Conservation (phyloP, 257 asterid species). For the Gentiana macrophylla region DNA sequence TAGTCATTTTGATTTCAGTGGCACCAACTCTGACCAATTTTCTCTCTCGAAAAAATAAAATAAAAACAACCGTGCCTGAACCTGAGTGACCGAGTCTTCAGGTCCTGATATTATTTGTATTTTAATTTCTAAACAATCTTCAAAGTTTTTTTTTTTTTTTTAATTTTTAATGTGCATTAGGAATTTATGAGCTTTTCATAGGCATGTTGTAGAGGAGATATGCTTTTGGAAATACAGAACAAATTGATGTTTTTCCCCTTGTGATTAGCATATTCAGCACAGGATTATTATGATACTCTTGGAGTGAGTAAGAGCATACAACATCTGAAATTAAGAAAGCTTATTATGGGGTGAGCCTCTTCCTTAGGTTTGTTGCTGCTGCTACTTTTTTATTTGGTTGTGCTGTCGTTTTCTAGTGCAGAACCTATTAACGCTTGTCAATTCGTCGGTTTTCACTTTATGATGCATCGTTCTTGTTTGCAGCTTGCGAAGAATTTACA, state of each 20-base stretch:
- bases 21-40: no score
- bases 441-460: not conserved
- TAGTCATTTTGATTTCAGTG: no score
- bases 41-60: no score
- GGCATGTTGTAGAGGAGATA: not conserved
- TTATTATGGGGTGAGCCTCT: conserved; percentile 68
- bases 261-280: conserved; percentile 41
- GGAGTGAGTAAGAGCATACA: conserved; percentile 57
- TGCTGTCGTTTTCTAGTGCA: not conserved
- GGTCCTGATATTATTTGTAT: no score
- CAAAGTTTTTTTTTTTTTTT: not conserved
- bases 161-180: no score
- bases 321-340: conserved; percentile 85
- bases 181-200: not conserved
- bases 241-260: not conserved
- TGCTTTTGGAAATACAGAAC: no score
- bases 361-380: not conserved
- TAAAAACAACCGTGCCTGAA: no score
- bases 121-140: no score
- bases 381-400: no score
- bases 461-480: not conserved
- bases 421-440: not conserved
- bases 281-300: conserved; percentile 73
- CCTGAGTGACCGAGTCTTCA: not conserved
- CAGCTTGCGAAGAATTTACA: conserved; percentile 85